Base-by-base conservation (phyloP, 306 rosid species). In the Acmispon strigosus region DNA sequence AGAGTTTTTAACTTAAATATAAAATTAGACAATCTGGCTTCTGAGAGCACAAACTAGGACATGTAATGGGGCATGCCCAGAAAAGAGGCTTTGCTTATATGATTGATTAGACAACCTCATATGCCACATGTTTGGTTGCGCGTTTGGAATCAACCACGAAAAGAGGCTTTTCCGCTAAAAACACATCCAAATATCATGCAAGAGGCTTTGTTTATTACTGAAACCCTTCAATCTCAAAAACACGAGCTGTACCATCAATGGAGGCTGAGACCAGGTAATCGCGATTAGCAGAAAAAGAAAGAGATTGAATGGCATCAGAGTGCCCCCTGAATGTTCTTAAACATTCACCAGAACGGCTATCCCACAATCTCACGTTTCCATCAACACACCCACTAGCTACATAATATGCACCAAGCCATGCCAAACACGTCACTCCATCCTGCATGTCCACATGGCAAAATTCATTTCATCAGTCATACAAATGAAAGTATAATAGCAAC, bases 341-440 rank as follows among this genome's bases (percentile, higher is more conserved):
- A 86, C 99, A 89, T 49, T 86, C 94, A 42, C 96, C 95, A 0
- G 97, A 86, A 11, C 89, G 88, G 58, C 89, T 78, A 61, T 94
- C 97, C 99, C 97, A 89, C 52, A 91, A 12, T 58, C 96, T 82
- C 18, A 87, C 92, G 41, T 66, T 78, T n/a, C 98, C 94, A 71
- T 87, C 97, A 10, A 62, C 83, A 20, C 92, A 94, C 43, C 98
- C 97, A 0, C 90, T 84, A 16, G 89, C 95, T 58, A 91, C 76
- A 70, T 80, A 75, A 0, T 86, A 84, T 20, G 74, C 72, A 34
- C 95, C 95, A 15, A 91, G 84, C 98, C 98, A 94, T 16, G 88
- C 49, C 78, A 91, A 81, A 70, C 96, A 90, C 16, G 89, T 77
- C 62, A 91, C 97, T 61, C 89, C 97, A 70, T 83, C 87, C 98